Base-by-base conservation (phyloP, 2,329 filamentous ascomycete species). In the Colletotrichum lupini region DNA sequence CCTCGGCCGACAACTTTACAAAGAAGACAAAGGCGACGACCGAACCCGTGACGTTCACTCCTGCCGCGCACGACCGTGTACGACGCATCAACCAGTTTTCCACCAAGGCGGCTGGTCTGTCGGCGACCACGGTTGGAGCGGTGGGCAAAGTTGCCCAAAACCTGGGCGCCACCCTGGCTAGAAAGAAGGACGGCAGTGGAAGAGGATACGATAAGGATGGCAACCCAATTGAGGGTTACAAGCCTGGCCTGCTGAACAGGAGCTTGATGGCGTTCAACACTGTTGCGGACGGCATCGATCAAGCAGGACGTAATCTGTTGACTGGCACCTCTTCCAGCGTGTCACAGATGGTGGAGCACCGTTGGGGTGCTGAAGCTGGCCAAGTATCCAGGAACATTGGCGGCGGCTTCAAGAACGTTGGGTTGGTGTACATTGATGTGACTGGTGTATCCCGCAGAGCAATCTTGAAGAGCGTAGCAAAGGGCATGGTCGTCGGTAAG, bases 191-290 rank as follows among this genome's bases (percentile, higher is more conserved):
- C 66, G 89, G 88, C 24, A 82, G 83, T 28, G 81, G 84, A 16
- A 90, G 89, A 78, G 92, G 92, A 1, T 89, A 88, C 72, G 94
- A 94, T 72, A 90, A 92, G 72, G 90, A 95, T 74, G 94, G 94
- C 46, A 91, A 91, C 64, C 87, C 88, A 4, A 80, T 90, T 7
- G 85, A 88, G 1, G 82, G 81, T 22, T 97, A 97, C 84, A 98
- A 98, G 83, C 96, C 97, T 0, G 96, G 97, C 5, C 85, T 99
- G 35, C 85, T 99, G 76, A 99, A 99, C 85, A 98, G 98, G 87
- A 95, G 92, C 75, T 87, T 99, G 85, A 98, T 99, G 86, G 97
- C 97, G 0, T 98, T 98, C 82, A 95, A 93, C 52, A 99, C 97
- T 0, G 91, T 99, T 57, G 94, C 95, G 28, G 97, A 99, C 79